Base-by-base conservation (phyloP, 345 rosid genomes). In the Citrus inodora region DNA sequence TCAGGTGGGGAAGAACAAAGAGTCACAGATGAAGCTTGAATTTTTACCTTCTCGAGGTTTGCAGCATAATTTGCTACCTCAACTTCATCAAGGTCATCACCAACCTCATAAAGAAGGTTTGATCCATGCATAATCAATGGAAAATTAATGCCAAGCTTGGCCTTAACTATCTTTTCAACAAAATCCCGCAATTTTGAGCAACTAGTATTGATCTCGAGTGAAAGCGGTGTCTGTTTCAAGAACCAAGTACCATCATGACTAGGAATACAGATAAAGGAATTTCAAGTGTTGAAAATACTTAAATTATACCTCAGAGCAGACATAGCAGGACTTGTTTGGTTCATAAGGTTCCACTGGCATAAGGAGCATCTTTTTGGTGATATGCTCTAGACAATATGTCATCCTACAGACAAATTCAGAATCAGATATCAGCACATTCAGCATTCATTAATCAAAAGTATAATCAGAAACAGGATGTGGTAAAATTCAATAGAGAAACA, bases 281-380 rank as follows among this genome's bases (percentile, higher is more conserved):
- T 46, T 70, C 78, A 70, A 27, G 75, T 59, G 13, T 65, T 55
- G 76, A 42, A 64, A 71, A 66, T 35, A 17, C 42, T 62, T 65
- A 38, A n/a, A 70, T 65, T 59, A 76, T 89, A 97, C 99, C 95
- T 93, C 85, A 25, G 98, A 97, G 86, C 99, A 94, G 85, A 97
- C 99, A 84, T 92, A 97, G 82, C 99, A 97, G 67, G 98, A 86
- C 67, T 88, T 89, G 89, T 94, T 90, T 3, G 98, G 97, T 76
- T 92, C 97, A 84, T 79, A 92, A 80, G 99, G 99, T 80, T 94
- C 97, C 71, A 92, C 89, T 11, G 99, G 99, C 98, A 97, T 89
- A 69, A 97, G 97, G 78, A 97, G 94, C 97, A 94, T 87, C 87
- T 97, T 93, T 85, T 59, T 89, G 30, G 89, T 82, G 59, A 92